These are phyloP conservation scores for Chlamydomonas sphaeroides DNA, from an alignment of 139 green algal genomes.

Conservation along the genomic window DNA sequence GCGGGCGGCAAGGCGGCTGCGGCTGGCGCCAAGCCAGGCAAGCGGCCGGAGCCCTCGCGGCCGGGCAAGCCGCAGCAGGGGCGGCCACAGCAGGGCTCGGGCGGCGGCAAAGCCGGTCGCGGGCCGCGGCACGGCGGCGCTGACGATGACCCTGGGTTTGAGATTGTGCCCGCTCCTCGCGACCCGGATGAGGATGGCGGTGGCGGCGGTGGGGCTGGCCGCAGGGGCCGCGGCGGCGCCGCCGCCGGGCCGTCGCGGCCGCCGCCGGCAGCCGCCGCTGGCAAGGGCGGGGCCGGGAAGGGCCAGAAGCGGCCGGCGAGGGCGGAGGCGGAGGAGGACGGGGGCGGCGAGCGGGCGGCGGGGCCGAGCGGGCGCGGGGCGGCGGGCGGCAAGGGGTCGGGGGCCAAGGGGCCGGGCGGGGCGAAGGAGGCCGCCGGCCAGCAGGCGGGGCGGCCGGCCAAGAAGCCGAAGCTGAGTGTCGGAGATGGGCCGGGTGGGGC, in stretches of 20 bases:
- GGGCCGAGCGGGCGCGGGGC: background rate
- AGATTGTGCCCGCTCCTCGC: slow-evolving; percentile 9
- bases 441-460: background rate
- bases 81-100: background rate
- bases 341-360: background rate
- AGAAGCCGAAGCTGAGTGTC: slow-evolving; percentile 20
- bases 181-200: background rate
- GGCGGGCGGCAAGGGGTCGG: background rate
- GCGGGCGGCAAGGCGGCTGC: background rate
- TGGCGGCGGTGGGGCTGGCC: background rate
- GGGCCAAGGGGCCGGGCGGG: background rate
- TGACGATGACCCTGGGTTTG: slow-evolving; percentile 19
- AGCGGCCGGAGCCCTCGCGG: background rate
- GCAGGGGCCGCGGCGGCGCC: too few species aligned
- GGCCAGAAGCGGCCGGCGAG: background rate
- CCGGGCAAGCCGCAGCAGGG: background rate
- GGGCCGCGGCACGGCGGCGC: background rate
- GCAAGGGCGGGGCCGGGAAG: background rate
- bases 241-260: too few species aligned
- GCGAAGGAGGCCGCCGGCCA: background rate
- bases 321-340: background rate
- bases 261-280: background rate
- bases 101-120: too few species aligned
- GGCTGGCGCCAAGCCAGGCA: too few species aligned
- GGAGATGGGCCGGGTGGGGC: background rate